phyloP scores from a whole-genome alignment of 1,284 basidiomycete genomes.

The Tilletiaria anomala region DNA sequence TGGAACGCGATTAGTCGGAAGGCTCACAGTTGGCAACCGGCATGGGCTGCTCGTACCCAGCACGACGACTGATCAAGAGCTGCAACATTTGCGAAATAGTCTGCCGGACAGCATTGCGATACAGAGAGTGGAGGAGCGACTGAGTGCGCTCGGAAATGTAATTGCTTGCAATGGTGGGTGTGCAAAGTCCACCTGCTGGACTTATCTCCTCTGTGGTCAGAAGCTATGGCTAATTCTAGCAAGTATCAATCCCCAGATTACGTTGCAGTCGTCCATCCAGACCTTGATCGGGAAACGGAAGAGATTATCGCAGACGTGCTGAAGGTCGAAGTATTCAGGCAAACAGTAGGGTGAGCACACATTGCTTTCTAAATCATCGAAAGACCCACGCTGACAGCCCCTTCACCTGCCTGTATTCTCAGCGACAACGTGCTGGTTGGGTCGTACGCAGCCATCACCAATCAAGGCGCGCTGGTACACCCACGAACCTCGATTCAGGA shows the following conservation, averaged over 20 bases:
- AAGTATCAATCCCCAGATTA: slow-evolving; percentile 28
- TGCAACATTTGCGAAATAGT: slow-evolving; percentile 94
- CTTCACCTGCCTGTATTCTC: not conserved
- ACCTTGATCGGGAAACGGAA: slow-evolving; percentile 95
- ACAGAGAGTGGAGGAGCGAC: slow-evolving; percentile 88
- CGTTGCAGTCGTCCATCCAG: slow-evolving; percentile 48
- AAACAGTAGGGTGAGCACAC: slow-evolving; percentile 55
- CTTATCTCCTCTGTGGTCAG: not conserved
- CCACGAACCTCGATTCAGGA: slow-evolving; percentile 93
- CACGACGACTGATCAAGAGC: slow-evolving; percentile 92
- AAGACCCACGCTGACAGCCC: not conserved
- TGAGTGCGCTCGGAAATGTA: slow-evolving; percentile 92
- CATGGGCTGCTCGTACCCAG: slow-evolving; percentile 91
- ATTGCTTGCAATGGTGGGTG: slow-evolving; percentile 81
- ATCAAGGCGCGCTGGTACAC: slow-evolving; percentile 93
- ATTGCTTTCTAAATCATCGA: not conserved
- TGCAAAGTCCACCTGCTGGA: not conserved
- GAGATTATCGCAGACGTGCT: slow-evolving; percentile 99
- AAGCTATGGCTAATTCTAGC: not conserved
- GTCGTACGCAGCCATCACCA: slow-evolving; percentile 82
- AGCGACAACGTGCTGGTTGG: slow-evolving; percentile 90
- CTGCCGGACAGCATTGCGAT: slow-evolving; percentile 80
- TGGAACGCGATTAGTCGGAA: slow-evolving; percentile 84
- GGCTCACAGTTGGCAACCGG: slow-evolving; percentile 71
- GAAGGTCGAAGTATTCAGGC: slow-evolving; percentile 96